A percentile compares a stretch with the other conserved stretches of the same genome.
These are phyloP conservation scores for Penicillium subrubescens DNA, from an alignment of 495 filamentous ascomycete species.

Conservation along the genomic window DNA sequence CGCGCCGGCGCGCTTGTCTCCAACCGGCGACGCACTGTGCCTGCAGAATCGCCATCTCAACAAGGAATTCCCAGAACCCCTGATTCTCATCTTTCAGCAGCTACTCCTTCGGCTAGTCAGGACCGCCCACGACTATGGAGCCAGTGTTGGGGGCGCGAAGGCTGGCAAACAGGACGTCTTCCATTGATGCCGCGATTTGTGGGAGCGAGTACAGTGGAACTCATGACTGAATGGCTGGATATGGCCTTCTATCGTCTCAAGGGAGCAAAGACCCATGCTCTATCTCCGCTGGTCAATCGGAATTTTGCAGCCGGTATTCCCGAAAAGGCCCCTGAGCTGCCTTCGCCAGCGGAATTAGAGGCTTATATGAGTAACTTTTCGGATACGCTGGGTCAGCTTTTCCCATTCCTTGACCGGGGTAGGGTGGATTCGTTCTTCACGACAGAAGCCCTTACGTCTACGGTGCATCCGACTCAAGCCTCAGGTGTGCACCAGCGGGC, in stretches of 20 bases:
- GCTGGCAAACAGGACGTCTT: constrained; percentile 17
- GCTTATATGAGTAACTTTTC: not conserved
- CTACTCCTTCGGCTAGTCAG: not conserved
- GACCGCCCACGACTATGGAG: constrained; percentile 15
- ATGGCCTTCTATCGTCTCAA: constrained; percentile 18
- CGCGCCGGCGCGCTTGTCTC: constrained; percentile 11
- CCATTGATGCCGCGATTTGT: constrained; percentile 18
- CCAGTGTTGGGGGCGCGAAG: constrained; percentile 17
- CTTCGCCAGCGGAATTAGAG: constrained; percentile 1
- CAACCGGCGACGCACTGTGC: constrained; percentile 8
- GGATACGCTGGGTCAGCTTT: not conserved
- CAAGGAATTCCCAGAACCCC: not conserved
- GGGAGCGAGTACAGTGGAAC: constrained; percentile 13
- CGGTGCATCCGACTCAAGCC: not conserved
- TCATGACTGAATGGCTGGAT: constrained; percentile 19
- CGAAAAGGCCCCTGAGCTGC: not conserved
- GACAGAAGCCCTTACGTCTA: not conserved
- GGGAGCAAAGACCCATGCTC: not conserved
- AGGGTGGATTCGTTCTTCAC: not conserved
- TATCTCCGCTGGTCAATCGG: constrained; percentile 8
- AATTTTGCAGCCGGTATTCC: not conserved
- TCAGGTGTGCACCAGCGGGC: not conserved
- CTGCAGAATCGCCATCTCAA: not conserved
- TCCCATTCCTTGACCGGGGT: constrained; percentile 3
- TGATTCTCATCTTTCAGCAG: not conserved